phyloP scores from a whole-genome alignment of 176 grass and related monocot genomes.

The Panicum miliaceum region DNA sequence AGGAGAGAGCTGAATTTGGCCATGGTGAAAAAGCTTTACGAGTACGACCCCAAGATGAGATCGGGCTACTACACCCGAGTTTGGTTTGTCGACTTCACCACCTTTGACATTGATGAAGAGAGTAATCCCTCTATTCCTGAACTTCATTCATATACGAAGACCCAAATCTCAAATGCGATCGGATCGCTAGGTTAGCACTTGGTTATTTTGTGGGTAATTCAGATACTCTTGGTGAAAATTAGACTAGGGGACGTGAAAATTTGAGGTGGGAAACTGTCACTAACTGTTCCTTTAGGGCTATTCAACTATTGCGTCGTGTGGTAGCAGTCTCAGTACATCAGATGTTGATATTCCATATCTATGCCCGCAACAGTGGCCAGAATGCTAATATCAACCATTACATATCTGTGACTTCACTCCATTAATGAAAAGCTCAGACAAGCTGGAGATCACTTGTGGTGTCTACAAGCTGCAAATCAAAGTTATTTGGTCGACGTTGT shows the following conservation, averaged over 20 bases:
- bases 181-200: neutral
- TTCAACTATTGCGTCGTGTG: slow-evolving; percentile 1
- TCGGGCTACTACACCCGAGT: neutral
- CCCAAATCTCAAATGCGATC: neutral
- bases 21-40: neutral
- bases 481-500: neutral
- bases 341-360: neutral
- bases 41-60: slow-evolving; percentile 21
- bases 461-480: neutral
- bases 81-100: neutral
- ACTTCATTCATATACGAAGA: neutral
- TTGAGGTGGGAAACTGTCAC: too few relatives aligned
- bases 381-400: neutral
- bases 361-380: neutral
- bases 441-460: neutral
- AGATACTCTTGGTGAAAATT: neutral
- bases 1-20: neutral
- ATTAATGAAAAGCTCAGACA: neutral
- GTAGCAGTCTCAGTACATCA: neutral
- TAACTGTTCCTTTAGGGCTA: neutral
- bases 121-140: slow-evolving; percentile 12
- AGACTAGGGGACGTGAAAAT: neutral
- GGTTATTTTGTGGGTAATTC: neutral
- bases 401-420: neutral
- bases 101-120: slow-evolving; percentile 30